Percentiles rank a stretch among this genome's conserved stretches.
These are phyloP conservation scores for Hypoxylon trugodes DNA, from an alignment of 495 filamentous ascomycete species.

Conservation along the genomic window DNA sequence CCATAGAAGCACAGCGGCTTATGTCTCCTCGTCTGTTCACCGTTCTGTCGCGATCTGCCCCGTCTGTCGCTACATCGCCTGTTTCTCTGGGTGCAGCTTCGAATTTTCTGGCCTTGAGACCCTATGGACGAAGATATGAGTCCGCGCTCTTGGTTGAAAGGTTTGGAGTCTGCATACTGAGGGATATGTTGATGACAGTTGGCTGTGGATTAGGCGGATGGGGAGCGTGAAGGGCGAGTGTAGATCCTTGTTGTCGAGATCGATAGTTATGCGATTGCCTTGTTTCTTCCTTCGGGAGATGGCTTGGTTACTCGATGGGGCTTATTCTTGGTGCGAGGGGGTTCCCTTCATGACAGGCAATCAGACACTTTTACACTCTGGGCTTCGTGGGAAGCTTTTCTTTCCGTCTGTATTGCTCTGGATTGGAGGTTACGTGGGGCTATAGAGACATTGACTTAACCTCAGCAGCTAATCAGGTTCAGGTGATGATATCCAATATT, in stretches of 20 bases:
- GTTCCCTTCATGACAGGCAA: slow-evolving; percentile 44
- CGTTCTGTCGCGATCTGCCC: slow-evolving; percentile 57
- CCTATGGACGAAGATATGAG: slow-evolving; percentile 86
- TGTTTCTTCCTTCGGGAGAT: slow-evolving; percentile 57
- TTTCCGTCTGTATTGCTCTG: slow-evolving; percentile 49
- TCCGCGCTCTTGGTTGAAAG: slow-evolving; percentile 66
- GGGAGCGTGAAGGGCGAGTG: slow-evolving; percentile 52
- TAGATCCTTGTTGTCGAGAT: slow-evolving; percentile 83
- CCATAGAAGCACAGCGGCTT: slow-evolving; percentile 93
- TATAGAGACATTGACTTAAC: slow-evolving; percentile 61
- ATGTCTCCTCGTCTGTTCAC: slow-evolving; percentile 68
- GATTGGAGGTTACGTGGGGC: slow-evolving; percentile 62
- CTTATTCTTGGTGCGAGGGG: slow-evolving; percentile 99
- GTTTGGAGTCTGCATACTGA: slow-evolving; percentile 48
- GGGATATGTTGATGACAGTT: slow-evolving; percentile 52
- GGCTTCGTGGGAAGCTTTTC: slow-evolving; percentile 56
- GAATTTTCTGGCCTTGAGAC: slow-evolving; percentile 52
- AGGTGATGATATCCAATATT: slow-evolving; percentile 95
- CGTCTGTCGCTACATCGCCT: slow-evolving; percentile 50
- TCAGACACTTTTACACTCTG: slow-evolving; percentile 49
- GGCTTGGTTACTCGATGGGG: slow-evolving; percentile 98
- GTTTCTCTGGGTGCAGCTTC: slow-evolving; percentile 22
- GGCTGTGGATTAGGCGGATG: slow-evolving; percentile 43
- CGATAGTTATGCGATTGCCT: slow-evolving; percentile 99
- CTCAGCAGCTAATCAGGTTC: slow-evolving; percentile 59